These are phyloP conservation scores for Camelina laxa DNA, from an alignment of 345 rosid genomes.

Conservation along the genomic window DNA sequence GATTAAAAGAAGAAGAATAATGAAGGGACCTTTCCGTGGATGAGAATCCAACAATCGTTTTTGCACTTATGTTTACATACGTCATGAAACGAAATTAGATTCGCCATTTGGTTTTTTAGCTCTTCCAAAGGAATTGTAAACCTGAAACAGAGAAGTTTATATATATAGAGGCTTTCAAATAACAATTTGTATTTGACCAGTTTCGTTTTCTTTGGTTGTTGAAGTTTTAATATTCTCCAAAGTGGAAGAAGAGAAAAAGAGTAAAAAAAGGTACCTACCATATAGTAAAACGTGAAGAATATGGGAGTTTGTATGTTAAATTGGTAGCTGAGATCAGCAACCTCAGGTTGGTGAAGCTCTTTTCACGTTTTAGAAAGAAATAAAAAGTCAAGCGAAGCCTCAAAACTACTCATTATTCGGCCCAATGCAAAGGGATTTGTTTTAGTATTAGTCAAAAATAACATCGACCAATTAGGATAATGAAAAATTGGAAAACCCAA, in stretches of 20 bases:
- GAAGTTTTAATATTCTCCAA: not conserved
- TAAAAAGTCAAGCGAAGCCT: constrained; percentile 24
- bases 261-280: constrained; percentile 2
- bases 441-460: not conserved
- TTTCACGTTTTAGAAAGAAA: constrained; percentile 29
- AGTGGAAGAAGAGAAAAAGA: not conserved
- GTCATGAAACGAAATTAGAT: constrained; percentile 53
- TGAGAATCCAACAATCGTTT: constrained; percentile 68
- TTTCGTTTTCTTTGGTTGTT: not conserved
- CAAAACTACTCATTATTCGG: constrained; percentile 1
- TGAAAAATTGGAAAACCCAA: not conserved
- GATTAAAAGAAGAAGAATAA: not conserved
- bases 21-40: constrained; percentile 63
- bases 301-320: constrained; percentile 25
- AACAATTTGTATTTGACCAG: not conserved
- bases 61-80: constrained; percentile 59
- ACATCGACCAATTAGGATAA: not conserved
- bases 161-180: not conserved
- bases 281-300: constrained; percentile 41
- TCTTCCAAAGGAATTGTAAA: not conserved
- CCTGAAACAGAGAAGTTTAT: constrained; percentile 17
- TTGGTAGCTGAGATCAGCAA: constrained; percentile 36
- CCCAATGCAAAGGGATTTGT: constrained; percentile 9
- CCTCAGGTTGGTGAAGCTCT: constrained; percentile 38
- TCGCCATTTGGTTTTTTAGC: constrained; percentile 38